Percentiles rank a stretch among this genome's conserved stretches.
These are phyloP conservation scores for Stropharia rugosoannulata DNA, from an alignment of 768 basidiomycete species.

Conservation along the genomic window DNA sequence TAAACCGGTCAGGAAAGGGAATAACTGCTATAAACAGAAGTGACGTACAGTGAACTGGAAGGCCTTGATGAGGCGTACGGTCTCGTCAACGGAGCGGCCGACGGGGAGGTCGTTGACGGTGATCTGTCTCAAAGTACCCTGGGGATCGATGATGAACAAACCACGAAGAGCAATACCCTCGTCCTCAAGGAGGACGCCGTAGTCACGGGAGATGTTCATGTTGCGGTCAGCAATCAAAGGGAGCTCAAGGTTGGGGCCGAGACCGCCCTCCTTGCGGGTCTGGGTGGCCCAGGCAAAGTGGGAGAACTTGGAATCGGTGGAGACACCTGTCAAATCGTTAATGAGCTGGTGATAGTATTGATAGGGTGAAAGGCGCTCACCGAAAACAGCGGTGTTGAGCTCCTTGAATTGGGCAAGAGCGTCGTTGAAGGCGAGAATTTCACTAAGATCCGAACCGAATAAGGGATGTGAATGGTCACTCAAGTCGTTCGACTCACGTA, in stretches of 20 bases:
- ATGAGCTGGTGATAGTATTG: not conserved
- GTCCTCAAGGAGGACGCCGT: slow-evolving; percentile 87
- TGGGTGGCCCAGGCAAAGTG: slow-evolving; percentile 88
- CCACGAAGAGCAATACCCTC: slow-evolving; percentile 88
- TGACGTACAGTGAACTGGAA: slow-evolving; percentile 83
- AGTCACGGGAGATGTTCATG: slow-evolving; percentile 80
- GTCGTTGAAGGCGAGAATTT: slow-evolving; percentile 94
- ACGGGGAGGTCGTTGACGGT: slow-evolving; percentile 93
- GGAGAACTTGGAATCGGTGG: slow-evolving; percentile 87
- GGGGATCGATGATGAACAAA: slow-evolving; percentile 84
- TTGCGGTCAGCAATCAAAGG: slow-evolving; percentile 79
- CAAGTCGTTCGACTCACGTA: slow-evolving; percentile 43
- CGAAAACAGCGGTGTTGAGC: slow-evolving; percentile 75
- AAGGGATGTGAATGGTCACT: not conserved
- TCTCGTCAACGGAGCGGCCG: slow-evolving; percentile 95
- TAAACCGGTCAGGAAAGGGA: not conserved
- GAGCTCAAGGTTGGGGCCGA: slow-evolving; percentile 85
- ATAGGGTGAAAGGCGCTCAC: slow-evolving; percentile 34
- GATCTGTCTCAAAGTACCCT: slow-evolving; percentile 70
- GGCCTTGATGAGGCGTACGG: slow-evolving; percentile 85
- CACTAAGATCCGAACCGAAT: slow-evolving; percentile 31
- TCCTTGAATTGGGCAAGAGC: slow-evolving; percentile 73
- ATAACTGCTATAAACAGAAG: not conserved
- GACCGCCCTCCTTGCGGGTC: slow-evolving; percentile 81
- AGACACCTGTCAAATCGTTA: slow-evolving; percentile 36